These are phyloP conservation scores for Dacryopinax primogenitus DNA, from an alignment of 768 basidiomycete species.

Conservation along the genomic window DNA sequence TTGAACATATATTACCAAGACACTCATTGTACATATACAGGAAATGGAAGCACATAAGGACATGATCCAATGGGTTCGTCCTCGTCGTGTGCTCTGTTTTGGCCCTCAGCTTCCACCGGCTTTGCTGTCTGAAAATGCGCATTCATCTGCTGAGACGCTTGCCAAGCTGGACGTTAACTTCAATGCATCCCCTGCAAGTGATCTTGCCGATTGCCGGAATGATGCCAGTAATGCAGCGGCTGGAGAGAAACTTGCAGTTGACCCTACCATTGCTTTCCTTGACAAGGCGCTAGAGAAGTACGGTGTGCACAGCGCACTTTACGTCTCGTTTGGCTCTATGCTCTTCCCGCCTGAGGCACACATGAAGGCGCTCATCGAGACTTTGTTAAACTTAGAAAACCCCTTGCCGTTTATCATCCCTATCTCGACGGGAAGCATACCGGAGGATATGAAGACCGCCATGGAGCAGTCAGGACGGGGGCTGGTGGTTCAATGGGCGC, in stretches of 20 bases:
- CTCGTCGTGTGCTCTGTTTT: not conserved
- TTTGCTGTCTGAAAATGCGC: not conserved
- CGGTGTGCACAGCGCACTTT: not conserved
- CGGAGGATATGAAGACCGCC: slow-evolving; percentile 17
- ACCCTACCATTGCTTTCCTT: not conserved
- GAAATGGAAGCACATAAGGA: not conserved
- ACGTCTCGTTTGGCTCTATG: not conserved
- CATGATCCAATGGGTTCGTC: not conserved
- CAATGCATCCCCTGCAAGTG: not conserved
- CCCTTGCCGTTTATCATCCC: not conserved
- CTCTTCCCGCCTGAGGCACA: not conserved
- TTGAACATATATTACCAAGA: not conserved
- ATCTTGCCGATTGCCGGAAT: not conserved
- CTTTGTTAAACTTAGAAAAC: not conserved
- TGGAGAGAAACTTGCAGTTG: not conserved
- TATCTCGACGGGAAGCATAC: slow-evolving; percentile 7
- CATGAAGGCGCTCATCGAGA: not conserved
- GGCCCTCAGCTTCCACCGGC: not conserved
- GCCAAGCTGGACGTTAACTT: not conserved
- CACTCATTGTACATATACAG: not conserved
- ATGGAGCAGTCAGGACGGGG: slow-evolving; percentile 17
- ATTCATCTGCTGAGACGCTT: not conserved
- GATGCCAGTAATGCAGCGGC: not conserved
- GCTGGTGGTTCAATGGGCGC: slow-evolving; percentile 20
- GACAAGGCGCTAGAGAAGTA: not conserved